Evolutionary conservation across 768 basidiomycete species (phyloP), one percentile per base, ranked within the genome.

Genomic region (Rhodotorula kratochvilovae): DNA sequence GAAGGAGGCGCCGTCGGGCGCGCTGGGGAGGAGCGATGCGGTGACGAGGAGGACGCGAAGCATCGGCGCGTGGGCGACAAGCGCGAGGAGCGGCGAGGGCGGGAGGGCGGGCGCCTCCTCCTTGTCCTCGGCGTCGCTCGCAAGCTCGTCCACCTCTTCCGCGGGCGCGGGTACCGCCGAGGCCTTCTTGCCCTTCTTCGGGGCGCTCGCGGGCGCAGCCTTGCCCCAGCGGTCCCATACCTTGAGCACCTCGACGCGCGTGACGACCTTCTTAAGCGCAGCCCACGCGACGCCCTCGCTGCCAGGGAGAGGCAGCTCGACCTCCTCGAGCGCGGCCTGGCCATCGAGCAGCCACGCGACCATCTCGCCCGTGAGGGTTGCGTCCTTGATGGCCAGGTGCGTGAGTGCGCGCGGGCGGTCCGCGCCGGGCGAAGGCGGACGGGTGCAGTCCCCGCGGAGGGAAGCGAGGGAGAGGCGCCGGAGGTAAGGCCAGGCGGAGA

Each of bases 361-460:
- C 46, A 48, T 48, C 60, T 46, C 60, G 23, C 12, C 29, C 19
- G 60, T 35, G 11, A 61, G 33, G 10, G 60, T 23, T 31, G 45
- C 33, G 15, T 33, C 19, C 3, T 23, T 19, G 31, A 61, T 19
- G 12, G 4, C 4, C 33, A 61, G 60, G 31, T 23, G 1, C 10
- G 21, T 16, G 19, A 61, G 33, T 0, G 19, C 21, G 31, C 45
- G 31, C 19, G 45, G 3, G 45, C 29, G 36, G 8, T 21, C 25
- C 19, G 17, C 8, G 31, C 0, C 21, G 23, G 8, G 8, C 33
- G 25, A 31, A 4, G 16, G 60, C 25, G 56, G 33, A 5, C 45
- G 31, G 8, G 36, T 58, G 57, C 60, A 61, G 31, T 61, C 60
- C 8, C 60, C 60, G 31, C 60, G 45, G 12, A 61, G 45, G 5